Conservation (phyloP, 441 rosid species). For the Brassica hybrid region DNA sequence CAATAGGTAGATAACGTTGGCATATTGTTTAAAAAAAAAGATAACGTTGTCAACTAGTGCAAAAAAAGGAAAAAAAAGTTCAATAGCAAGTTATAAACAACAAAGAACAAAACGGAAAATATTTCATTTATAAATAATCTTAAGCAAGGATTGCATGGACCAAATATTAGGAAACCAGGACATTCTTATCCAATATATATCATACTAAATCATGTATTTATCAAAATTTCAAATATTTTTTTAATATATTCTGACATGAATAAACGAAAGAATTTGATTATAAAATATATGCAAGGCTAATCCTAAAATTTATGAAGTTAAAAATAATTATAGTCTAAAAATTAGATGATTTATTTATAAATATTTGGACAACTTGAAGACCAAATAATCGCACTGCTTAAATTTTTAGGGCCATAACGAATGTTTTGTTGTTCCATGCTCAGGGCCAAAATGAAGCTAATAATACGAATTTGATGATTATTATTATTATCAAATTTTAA, state of each 20-base stretch:
- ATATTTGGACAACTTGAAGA: not conserved
- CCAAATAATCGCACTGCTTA: not conserved
- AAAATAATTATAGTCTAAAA: not conserved
- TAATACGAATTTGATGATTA: too few relatives aligned
- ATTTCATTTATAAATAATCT: not conserved
- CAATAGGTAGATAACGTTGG: too few relatives aligned
- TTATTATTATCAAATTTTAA: too few relatives aligned
- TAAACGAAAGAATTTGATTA: not conserved
- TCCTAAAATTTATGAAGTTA: not conserved
- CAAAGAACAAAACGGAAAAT: too few relatives aligned
- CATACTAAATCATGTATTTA: not conserved
- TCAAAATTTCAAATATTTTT: too few relatives aligned
- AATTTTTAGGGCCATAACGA: not conserved
- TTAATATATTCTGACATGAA: not conserved
- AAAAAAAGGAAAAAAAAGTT: too few relatives aligned
- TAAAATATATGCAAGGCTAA: not conserved
- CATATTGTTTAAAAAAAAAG: not conserved
- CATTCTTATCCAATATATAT: not conserved
- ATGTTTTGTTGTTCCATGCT: too few relatives aligned
- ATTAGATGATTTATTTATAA: not conserved
- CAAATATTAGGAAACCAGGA: too few relatives aligned
- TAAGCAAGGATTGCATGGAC: too few relatives aligned
- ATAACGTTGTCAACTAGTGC: not conserved
- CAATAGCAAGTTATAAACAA: not conserved
- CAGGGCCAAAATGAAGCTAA: too few relatives aligned